These are phyloP conservation scores for Suillus americanus DNA, from an alignment of 768 basidiomycete genomes.

Conservation along the genomic window DNA sequence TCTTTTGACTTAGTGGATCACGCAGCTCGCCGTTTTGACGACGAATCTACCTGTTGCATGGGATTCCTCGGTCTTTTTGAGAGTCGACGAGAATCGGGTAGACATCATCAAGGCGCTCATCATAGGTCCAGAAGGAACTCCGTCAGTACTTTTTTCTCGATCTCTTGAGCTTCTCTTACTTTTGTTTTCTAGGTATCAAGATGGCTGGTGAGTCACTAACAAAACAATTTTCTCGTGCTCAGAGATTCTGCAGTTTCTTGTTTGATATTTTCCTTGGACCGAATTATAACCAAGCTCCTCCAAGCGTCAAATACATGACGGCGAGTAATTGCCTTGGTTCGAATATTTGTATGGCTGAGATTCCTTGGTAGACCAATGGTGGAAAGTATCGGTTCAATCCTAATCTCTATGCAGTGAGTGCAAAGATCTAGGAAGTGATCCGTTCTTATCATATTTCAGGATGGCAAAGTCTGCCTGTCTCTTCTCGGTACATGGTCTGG, in stretches of 20 bases:
- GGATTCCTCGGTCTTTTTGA: conserved; percentile 91
- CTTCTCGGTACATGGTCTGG: conserved; percentile 91
- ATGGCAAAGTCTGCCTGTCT: conserved; percentile 93
- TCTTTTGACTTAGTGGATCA: conserved; percentile 15
- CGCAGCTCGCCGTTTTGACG: conserved; percentile 86
- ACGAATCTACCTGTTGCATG: conserved; percentile 94
- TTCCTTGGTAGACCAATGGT: conserved; percentile 68
- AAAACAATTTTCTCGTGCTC: not conserved
- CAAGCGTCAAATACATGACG: conserved; percentile 69
- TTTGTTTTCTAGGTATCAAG: conserved; percentile 62
- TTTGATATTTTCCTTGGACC: conserved; percentile 94
- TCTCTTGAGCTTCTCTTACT: conserved; percentile 8
- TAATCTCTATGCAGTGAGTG: conserved; percentile 83
- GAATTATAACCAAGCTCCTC: conserved; percentile 86
- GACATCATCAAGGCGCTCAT: conserved; percentile 92
- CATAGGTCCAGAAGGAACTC: conserved; percentile 91
- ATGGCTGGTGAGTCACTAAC: conserved; percentile 70
- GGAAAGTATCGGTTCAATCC: conserved; percentile 93
- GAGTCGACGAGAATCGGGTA: conserved; percentile 89
- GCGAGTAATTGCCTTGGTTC: conserved; percentile 27
- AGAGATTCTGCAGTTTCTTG: conserved; percentile 45
- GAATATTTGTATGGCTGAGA: not conserved
- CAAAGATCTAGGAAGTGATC: not conserved
- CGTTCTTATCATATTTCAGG: conserved; percentile 39
- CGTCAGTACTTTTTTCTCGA: conserved; percentile 49